Percentiles rank a stretch among this genome's conserved stretches.
These are phyloP conservation scores for Aspergillus bombycis DNA, from an alignment of 2,329 filamentous ascomycete species.

Conservation along the genomic window DNA sequence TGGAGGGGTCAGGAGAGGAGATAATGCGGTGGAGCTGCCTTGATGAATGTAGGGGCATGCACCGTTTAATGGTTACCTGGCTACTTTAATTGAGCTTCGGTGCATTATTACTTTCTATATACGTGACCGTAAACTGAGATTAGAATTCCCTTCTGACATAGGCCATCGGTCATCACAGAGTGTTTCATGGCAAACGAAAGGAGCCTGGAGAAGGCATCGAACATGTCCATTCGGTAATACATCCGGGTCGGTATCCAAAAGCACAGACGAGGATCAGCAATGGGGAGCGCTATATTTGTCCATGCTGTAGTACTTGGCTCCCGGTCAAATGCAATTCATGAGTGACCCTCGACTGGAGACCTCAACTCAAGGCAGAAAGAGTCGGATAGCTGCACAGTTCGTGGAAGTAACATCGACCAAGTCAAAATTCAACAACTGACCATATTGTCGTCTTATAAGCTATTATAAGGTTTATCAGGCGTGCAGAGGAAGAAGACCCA, in stretches of 20 bases:
- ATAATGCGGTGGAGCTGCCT: not conserved
- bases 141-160: not conserved
- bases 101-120: not conserved
- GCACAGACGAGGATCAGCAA: not conserved
- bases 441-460: not conserved
- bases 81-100: not conserved
- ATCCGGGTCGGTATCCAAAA: not conserved
- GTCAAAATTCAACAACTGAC: rapidly evolving
- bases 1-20: not conserved
- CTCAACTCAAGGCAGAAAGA: too few relatives aligned
- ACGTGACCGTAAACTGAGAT: not conserved
- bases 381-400: too few relatives aligned
- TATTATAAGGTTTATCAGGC: not conserved
- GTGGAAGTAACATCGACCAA: not conserved
- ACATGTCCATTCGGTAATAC: not conserved
- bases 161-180: not conserved
- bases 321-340: too few relatives aligned
- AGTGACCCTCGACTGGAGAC: too few relatives aligned
- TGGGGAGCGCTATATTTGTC: not conserved
- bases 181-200: not conserved
- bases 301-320: not conserved
- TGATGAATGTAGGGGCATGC: not conserved
- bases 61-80: not conserved
- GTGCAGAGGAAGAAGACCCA: not conserved
- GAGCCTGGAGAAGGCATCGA: not conserved